These are phyloP conservation scores for Citropsis articulata DNA, from an alignment of 345 rosid genomes.

Conservation along the genomic window DNA sequence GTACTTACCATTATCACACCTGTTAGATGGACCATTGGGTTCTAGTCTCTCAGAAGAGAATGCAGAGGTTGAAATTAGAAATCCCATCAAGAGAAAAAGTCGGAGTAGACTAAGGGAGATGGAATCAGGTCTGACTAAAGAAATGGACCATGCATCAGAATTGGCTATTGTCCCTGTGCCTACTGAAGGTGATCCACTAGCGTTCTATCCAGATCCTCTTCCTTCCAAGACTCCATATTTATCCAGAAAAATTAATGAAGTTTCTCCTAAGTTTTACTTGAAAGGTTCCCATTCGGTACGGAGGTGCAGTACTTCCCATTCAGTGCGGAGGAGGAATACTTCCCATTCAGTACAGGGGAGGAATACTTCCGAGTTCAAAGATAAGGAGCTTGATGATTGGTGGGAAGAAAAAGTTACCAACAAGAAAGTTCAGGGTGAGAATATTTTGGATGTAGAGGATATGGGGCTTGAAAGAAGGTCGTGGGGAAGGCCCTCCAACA, in stretches of 20 bases:
- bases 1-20: slow-evolving; percentile 50
- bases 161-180: slow-evolving; percentile 58
- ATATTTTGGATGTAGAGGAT: slow-evolving; percentile 36
- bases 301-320: too few species aligned
- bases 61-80: slow-evolving; percentile 20
- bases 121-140: slow-evolving; percentile 14
- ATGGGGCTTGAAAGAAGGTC: slow-evolving; percentile 40
- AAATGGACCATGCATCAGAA: slow-evolving; percentile 19
- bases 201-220: slow-evolving; percentile 35
- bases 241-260: slow-evolving; percentile 24
- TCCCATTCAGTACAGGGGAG: slow-evolving; percentile 14
- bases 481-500: slow-evolving; percentile 29
- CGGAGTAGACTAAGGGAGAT: slow-evolving; percentile 19
- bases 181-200: slow-evolving; percentile 31
- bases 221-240: slow-evolving; percentile 21
- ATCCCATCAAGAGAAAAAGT: slow-evolving; percentile 14
- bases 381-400: slow-evolving; percentile 36
- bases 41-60: slow-evolving; percentile 18
- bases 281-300: not conserved
- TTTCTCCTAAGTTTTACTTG: slow-evolving; percentile 26
- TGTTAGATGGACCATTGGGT: slow-evolving; percentile 20
- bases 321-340: slow-evolving; percentile 18
- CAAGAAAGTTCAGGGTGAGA: slow-evolving; percentile 27
- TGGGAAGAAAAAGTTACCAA: slow-evolving; percentile 33
- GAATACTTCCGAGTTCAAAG: slow-evolving; percentile 36